Evolutionary conservation across 805 yeast genomes (phyloP).

Genomic region (Diddensiella santjacobensis): DNA sequence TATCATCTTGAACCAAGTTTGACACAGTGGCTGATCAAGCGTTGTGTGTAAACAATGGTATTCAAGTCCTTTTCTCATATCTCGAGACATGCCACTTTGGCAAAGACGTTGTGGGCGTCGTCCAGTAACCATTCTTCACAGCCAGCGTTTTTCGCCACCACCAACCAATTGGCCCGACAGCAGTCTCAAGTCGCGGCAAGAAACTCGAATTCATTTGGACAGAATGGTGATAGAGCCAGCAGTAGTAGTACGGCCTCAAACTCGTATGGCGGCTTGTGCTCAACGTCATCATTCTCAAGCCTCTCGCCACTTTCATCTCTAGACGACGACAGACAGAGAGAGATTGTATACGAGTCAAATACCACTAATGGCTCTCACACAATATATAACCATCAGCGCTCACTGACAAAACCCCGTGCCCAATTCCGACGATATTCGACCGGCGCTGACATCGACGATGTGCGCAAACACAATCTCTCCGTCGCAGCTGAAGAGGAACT

Average conservation of each 20-base stretch:
- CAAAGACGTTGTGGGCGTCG: conserved; percentile 37
- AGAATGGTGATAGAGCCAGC: conserved; percentile 7
- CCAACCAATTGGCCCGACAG: conserved; percentile 38
- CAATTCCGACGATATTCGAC: conserved; percentile 7
- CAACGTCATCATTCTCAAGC: conserved; percentile 18
- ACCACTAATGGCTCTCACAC: background rate
- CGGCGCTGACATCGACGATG: background rate
- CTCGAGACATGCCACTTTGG: conserved; percentile 37
- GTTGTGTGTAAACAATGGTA: conserved; percentile 27
- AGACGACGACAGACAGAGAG: conserved; percentile 24
- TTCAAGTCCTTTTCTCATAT: conserved; percentile 37
- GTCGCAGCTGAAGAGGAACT: too few species aligned
- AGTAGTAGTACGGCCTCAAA: conserved; percentile 5
- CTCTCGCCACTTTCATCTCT: conserved; percentile 22
- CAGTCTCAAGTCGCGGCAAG: conserved; percentile 34
- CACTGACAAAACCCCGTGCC: conserved; percentile 1
- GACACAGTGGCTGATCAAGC: too few species aligned
- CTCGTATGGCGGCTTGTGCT: conserved; percentile 19
- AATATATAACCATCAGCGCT: conserved; percentile 14
- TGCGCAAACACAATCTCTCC: too few species aligned
- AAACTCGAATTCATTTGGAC: conserved; percentile 10
- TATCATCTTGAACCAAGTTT: too few species aligned
- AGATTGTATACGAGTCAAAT: conserved; percentile 9
- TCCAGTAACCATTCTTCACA: conserved; percentile 27
- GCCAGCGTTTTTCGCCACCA: conserved; percentile 39